Conservation (phyloP, 345 rosid genomes). For the Orychophragmus violaceus region DNA sequence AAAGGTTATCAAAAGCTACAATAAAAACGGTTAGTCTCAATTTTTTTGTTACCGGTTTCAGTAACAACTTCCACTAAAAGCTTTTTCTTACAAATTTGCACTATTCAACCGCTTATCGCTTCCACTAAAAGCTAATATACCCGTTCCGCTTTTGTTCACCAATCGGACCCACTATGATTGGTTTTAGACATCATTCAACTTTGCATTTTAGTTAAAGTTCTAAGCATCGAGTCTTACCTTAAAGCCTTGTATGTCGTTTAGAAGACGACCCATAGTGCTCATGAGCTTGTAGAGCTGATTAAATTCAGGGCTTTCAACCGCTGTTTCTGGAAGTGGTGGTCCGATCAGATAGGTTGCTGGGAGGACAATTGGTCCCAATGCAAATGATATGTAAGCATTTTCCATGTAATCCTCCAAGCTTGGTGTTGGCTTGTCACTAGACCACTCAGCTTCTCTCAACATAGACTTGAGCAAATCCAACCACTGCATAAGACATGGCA, state of each 20-base stretch:
- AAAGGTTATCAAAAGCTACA: no score
- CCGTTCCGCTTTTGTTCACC: no score
- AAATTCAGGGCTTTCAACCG: conserved; percentile 35
- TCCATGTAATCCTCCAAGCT: conserved; percentile 62
- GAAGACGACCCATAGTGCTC: conserved; percentile 84
- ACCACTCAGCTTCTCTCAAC: conserved; percentile 61
- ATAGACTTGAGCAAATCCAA: conserved; percentile 62
- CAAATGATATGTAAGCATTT: conserved; percentile 61
- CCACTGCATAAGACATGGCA: conserved; percentile 55
- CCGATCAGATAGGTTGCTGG: conserved; percentile 72
- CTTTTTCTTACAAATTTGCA: no score
- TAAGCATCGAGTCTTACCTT: conserved; percentile 35
- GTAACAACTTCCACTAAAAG: no score
- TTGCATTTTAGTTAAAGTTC: neutral
- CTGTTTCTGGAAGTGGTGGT: conserved; percentile 51
- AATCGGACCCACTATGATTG: no score
- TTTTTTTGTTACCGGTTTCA: no score
- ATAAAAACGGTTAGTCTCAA: no score
- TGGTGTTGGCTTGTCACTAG: conserved; percentile 45
- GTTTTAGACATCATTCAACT: neutral
- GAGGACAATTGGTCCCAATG: conserved; percentile 82
- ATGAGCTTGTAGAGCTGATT: conserved; percentile 42
- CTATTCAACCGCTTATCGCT: no score
- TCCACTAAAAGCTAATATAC: no score
- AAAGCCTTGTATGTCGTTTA: conserved; percentile 66